phyloP scores from a whole-genome alignment of 768 basidiomycete genomes.

The Tricholoma sp. region DNA sequence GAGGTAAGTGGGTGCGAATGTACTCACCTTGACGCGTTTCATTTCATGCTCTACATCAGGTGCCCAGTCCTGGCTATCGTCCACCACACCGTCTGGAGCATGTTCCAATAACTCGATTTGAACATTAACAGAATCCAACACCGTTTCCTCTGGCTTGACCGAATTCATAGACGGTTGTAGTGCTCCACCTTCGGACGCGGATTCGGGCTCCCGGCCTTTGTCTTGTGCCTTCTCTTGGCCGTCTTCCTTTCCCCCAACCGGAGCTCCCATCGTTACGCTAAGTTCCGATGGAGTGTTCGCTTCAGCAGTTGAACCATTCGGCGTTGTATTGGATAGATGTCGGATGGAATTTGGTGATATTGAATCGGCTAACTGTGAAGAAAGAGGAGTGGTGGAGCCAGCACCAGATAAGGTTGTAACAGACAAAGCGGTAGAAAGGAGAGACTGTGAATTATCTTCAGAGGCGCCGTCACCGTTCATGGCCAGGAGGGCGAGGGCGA shows the following conservation, averaged over 20 bases:
- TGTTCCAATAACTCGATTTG: slow-evolving; percentile 47
- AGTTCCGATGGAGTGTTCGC: slow-evolving; percentile 3
- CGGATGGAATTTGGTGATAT: slow-evolving; percentile 7
- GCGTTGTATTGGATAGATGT: slow-evolving; percentile 5
- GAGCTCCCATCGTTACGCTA: neutral
- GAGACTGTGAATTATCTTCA: slow-evolving; percentile 21
- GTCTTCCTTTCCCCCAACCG: neutral
- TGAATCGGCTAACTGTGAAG: slow-evolving; percentile 14
- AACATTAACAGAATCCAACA: slow-evolving; percentile 30
- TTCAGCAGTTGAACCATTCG: slow-evolving; percentile 6
- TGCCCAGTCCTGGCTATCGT: slow-evolving; percentile 59
- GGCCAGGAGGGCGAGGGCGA: slow-evolving; percentile 25
- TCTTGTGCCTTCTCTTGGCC: slow-evolving; percentile 5
- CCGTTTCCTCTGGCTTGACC: slow-evolving; percentile 32
- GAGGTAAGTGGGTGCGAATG: slow-evolving; percentile 11
- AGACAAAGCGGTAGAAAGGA: slow-evolving; percentile 24
- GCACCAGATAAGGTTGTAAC: slow-evolving; percentile 25
- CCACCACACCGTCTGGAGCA: slow-evolving; percentile 33
- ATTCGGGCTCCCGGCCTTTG: slow-evolving; percentile 18
- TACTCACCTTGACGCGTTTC: slow-evolving; percentile 79
- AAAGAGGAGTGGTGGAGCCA: slow-evolving; percentile 16
- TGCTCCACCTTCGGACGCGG: slow-evolving; percentile 11
- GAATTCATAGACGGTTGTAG: slow-evolving; percentile 15
- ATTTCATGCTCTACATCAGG: slow-evolving; percentile 66
- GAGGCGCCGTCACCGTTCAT: slow-evolving; percentile 41